Base-by-base conservation (phyloP, 805 yeast genomes). In the Kazachstania psychrophila region DNA sequence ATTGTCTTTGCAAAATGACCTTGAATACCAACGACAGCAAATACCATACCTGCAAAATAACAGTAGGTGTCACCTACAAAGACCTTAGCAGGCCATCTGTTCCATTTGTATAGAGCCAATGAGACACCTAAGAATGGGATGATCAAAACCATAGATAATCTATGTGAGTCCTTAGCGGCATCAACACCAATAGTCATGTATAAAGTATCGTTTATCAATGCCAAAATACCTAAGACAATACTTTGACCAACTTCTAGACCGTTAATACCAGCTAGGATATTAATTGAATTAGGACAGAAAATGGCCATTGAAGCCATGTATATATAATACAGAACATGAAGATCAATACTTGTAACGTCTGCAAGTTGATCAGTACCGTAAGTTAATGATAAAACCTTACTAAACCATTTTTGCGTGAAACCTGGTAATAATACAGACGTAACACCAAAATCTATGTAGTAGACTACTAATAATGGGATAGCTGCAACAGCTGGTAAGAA, bases 41-140 rank as follows among this genome's bases (percentile, higher is more conserved):
- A 87, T 1, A 92, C 95, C 98, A 92, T 92, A 3, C 99, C 99
- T 18, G 95, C 86, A 60, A 92, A 88, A 61, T 92, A 92, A 62
- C 99, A 92, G 66, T 82, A 92, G 0, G 98, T 89, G 56, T 92
- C 99, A 22, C 99, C 99, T 6, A 92, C 99, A 62, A 92, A 92
- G 1, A 86, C 97, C 39, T 64, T 64, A 0, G 98, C 86, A 0
- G 98, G 98, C 65, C 69, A 92, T 80, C 88, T 82, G 56, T 92
- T 92, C 65, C 69, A 79, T 47, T 73, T 75, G 48, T 83, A 72
- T 38, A 92, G 62, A 0, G 83, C 94, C 1, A 79, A 43, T 0
- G 94, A 75, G 7, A 85, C 92, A 1, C 96, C 96, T 28, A 89
- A 52, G 52, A 89, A 80, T 16, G 98, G 99, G 1, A 88, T 64